These are phyloP conservation scores for Mycena belliarum DNA, from an alignment of 768 basidiomycete species.

Conservation along the genomic window DNA sequence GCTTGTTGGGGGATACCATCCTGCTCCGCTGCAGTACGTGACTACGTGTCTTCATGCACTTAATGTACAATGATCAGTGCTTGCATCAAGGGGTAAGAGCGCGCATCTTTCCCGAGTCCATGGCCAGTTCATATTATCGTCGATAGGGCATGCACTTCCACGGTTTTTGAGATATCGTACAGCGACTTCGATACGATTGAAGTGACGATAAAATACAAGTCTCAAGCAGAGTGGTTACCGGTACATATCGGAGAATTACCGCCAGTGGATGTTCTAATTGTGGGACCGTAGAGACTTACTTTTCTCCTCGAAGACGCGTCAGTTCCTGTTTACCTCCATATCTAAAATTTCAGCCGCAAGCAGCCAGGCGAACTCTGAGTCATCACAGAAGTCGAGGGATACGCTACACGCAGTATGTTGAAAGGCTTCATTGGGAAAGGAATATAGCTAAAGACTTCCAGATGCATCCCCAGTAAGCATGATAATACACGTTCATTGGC, in stretches of 20 bases:
- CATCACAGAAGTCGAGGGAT: not conserved
- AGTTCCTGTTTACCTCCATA: not conserved
- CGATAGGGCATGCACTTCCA: slow-evolving; percentile 7
- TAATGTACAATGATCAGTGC: no score
- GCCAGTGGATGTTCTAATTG: not conserved
- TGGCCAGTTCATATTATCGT: not conserved
- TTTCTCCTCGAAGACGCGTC: not conserved
- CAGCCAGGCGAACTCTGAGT: not conserved
- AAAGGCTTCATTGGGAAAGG: not conserved
- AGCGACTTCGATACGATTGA: not conserved
- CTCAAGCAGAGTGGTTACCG: not conserved
- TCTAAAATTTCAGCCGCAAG: not conserved
- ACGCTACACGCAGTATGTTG: not conserved
- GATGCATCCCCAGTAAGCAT: not conserved
- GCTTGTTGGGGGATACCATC: not conserved
- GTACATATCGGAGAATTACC: not conserved
- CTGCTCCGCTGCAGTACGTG: slow-evolving; percentile 13
- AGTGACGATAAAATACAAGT: not conserved
- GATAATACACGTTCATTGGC: not conserved
- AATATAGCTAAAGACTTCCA: not conserved
- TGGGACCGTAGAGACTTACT: not conserved
- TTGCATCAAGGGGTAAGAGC: slow-evolving; percentile 9
- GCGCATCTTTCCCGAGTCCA: not conserved
- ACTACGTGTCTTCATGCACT: not conserved
- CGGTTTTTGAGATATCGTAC: slow-evolving; percentile 2